These are phyloP conservation scores for Saturnispora gosingensis DNA, from an alignment of 805 yeast genomes.

Conservation along the genomic window DNA sequence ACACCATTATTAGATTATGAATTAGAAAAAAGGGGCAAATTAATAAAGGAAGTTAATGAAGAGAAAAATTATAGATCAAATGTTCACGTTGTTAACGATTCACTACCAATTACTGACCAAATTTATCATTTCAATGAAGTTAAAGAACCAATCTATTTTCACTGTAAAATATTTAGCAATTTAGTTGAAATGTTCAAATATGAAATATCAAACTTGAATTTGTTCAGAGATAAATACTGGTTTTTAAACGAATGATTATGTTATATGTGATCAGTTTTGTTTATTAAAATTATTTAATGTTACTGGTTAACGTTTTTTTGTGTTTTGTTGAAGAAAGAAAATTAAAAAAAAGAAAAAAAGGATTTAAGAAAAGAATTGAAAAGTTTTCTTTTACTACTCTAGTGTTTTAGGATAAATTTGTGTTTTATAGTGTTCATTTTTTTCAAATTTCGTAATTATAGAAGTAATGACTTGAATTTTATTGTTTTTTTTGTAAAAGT, in stretches of 20 bases:
- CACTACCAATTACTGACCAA: conserved; percentile 31
- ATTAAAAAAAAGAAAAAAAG: neutral
- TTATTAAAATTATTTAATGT: neutral
- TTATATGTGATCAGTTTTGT: neutral
- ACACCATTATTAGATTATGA: conserved; percentile 25
- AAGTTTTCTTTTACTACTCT: neutral
- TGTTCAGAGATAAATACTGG: conserved; percentile 21
- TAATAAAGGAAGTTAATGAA: neutral
- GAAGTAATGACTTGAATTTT: neutral
- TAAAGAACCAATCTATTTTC: conserved; percentile 39
- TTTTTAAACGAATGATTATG: conserved; percentile 14
- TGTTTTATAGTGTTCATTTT: neutral
- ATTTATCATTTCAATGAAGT: conserved; percentile 30
- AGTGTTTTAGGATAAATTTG: neutral
- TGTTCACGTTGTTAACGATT: conserved; percentile 21
- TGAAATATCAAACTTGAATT: conserved; percentile 28
- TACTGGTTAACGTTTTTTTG: neutral
- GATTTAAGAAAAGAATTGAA: neutral
- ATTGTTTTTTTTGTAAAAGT: neutral
- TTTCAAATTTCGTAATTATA: neutral
- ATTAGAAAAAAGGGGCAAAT: conserved; percentile 17
- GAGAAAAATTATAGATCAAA: conserved; percentile 35
- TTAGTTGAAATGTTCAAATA: conserved; percentile 35
- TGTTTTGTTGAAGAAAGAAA: neutral
- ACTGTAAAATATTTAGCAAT: conserved; percentile 39